Base-by-base conservation (phyloP, 371 early-diverging fungal species). In the Homolaphlyctis polyrhiza region DNA sequence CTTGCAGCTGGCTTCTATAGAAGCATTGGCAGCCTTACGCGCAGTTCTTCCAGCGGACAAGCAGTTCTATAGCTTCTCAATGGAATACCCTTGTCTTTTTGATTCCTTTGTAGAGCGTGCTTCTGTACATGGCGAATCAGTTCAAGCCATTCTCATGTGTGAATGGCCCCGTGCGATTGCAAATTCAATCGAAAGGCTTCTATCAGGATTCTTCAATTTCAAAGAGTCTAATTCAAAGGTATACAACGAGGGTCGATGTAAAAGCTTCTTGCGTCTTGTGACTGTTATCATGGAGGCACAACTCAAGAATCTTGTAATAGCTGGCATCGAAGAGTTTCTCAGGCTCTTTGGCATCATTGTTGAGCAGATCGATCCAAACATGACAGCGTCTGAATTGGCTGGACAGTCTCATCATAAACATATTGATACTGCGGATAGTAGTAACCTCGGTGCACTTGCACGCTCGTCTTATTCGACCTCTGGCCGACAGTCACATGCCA, bases 241-340 rank as follows among this genome's bases (percentile, higher is more conserved):
- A 3, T 72, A 62, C 35, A 5, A 47, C 2, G 51, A 66, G n/a
- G 48, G 54, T 13, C 58, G 73, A 18, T 54, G 60, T 32, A 49
- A 65, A 16, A 55, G 34, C 32, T 70, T 69, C 49, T 39, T 66
- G 52, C 27, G 51, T 13, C 60, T 72, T 25, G 63, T 72, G 5
- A 64, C 60, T 58, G 39, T 57, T 6, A 59, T 72, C 50, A 67
- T 72, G 69, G 66, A 57, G 43, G 48, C 61, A 0, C 73, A 72
- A 50, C 58, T 67, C 16, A 52, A 45, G 21, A 62, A 25, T 35
- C 2, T 70, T 3, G 34, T 72, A 30, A 35, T 62, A 1, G 34
- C 69, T 16, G 61, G 63, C 1, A 25, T 67, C 25, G 35, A 49
- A 16, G 6, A 2, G 27, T 72, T 65, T 39, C 32, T 67, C 14